A percentile compares a stretch with the other conserved stretches of the same genome.
Conservation (phyloP, 2,329 filamentous ascomycete genomes). For the Epichloe gansuensis region DNA sequence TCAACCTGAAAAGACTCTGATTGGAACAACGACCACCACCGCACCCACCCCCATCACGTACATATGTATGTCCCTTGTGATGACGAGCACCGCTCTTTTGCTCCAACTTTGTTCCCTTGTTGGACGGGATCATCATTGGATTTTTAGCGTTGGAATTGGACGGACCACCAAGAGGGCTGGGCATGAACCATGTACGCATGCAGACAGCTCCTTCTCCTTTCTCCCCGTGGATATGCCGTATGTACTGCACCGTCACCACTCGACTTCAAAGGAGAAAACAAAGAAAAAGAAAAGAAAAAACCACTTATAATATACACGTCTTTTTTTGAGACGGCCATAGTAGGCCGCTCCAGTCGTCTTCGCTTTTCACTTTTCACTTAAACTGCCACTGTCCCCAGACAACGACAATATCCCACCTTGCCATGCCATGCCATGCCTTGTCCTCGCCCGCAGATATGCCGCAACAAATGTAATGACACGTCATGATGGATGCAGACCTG, state of each 20-base stretch:
- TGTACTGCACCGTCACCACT: background rate
- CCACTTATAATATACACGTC: background rate
- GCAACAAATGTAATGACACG: background rate
- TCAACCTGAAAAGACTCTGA: constrained; percentile 6
- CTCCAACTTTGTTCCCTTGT: background rate
- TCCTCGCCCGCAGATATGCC: background rate
- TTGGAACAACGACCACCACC: background rate
- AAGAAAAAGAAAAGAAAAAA: no score
- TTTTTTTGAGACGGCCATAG: background rate
- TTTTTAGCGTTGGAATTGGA: constrained; percentile 2
- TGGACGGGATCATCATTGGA: background rate
- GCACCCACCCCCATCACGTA: background rate
- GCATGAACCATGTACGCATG: no score
- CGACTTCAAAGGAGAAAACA: background rate
- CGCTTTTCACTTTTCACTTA: background rate
- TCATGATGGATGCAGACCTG: background rate
- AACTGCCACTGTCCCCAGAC: no score
- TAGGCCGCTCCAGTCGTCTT: background rate
- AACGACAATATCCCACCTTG: no score
- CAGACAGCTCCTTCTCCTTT: no score
- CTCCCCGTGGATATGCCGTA: background rate
- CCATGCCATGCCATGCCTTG: background rate
- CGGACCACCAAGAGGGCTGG: background rate
- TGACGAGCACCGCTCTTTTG: background rate
- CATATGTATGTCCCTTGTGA: background rate